Base-by-base conservation (phyloP, 495 filamentous ascomycete species). In the Penicillium robsamsonii region DNA sequence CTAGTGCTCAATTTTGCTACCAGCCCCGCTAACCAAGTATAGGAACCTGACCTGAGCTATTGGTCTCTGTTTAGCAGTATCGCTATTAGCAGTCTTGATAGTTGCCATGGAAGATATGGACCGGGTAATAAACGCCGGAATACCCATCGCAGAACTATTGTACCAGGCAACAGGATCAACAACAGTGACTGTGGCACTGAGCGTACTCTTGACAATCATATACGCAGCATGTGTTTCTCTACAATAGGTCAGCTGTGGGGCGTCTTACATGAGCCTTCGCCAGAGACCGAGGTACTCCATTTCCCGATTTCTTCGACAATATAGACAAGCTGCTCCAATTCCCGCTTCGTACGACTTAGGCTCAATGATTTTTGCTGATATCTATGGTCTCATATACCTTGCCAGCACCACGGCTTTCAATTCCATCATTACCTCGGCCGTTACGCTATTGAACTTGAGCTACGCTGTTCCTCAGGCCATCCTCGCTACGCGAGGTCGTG, bases 351-450 rank as follows among this genome's bases (percentile, higher is more conserved):
- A 57, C 74, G 2, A 76, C 70, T 1, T 70, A 22, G 60, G 60
- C 13, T 53, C 70, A 0, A 46, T 62, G n/a, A 27, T 57, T 15
- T 72, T 79, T 46, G 57, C 56, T 17, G 53, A 46, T 35, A 9
- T 73, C 22, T 76, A 74, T 55, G 73, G 74, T 6, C 57, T 75
- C 1, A 62, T 79, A 11, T 76, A 75, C 46, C 55, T 78, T 31
- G 72, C 66, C 3, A 72, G 67, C 13, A 75, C 73, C 4, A 69
- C 68, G 4, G 75, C 75, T 7, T 76, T 77, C 57, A 72, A 75
- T 42, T 68, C 66, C 4, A 70, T 79, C 38, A 68, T 76, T 31
- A 71, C 72, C 1, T 67, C 70, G 3, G 65, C 73, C 6, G 68
- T 77, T 13, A 33, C 72, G 1, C 69, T 64, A 37, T 53, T 75